phyloP scores from a whole-genome alignment of 2,329 filamentous ascomycete species.

The Neofusicoccum ribis region DNA sequence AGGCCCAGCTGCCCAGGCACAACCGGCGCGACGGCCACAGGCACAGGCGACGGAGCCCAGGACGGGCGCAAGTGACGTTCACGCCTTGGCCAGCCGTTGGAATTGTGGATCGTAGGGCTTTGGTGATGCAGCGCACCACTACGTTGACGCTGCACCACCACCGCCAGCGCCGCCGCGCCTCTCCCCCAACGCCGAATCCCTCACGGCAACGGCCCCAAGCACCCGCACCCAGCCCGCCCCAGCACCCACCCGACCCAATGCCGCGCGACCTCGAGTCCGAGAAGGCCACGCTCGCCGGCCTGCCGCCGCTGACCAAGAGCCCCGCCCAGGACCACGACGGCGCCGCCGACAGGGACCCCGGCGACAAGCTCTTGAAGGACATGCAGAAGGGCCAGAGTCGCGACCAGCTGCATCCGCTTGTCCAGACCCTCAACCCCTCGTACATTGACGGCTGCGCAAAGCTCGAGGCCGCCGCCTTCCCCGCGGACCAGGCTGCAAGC shows the following conservation, averaged over 20 bases:
- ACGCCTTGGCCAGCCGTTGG: slow-evolving; percentile 7
- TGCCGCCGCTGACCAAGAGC: slow-evolving; percentile 40
- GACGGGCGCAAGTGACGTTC: neutral
- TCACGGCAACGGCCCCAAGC: neutral
- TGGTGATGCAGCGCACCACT: neutral
- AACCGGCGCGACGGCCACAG: neutral
- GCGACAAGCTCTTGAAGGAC: slow-evolving; percentile 23
- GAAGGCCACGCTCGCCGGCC: slow-evolving; percentile 34
- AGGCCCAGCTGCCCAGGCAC: neutral
- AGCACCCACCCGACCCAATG: slow-evolving; percentile 31
- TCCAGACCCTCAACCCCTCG: slow-evolving; percentile 68
- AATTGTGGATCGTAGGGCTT: slow-evolving; percentile 12
- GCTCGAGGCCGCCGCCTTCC: slow-evolving; percentile 61
- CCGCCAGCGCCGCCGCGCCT: neutral
- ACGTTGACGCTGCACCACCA: neutral
- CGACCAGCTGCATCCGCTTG: slow-evolving; percentile 69
- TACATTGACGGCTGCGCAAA: slow-evolving; percentile 64
- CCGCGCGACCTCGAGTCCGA: slow-evolving; percentile 45
- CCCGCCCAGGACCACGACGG: slow-evolving; percentile 10
- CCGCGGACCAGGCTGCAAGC: slow-evolving; percentile 57
- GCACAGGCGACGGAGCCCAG: neutral
- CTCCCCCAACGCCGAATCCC: neutral
- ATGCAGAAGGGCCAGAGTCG: slow-evolving; percentile 36
- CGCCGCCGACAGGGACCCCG: slow-evolving; percentile 14
- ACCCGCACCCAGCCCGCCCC: slow-evolving; percentile 2